phyloP scores from a whole-genome alignment of 768 basidiomycete genomes.

The Boletus rufocinnamomeus region DNA sequence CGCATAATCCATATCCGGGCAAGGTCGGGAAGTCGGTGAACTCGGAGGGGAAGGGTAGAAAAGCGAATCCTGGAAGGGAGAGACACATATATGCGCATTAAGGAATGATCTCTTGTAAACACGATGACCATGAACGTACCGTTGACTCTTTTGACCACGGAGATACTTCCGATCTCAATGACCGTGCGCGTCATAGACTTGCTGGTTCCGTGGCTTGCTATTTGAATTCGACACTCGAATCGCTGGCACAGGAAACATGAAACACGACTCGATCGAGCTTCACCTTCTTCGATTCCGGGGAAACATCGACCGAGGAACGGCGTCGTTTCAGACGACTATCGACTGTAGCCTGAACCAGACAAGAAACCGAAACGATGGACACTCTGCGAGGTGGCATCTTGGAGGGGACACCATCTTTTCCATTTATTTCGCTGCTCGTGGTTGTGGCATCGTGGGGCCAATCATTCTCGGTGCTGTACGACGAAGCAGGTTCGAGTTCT shows the following conservation, averaged over 20 bases:
- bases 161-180: constrained; percentile 37
- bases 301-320: constrained; percentile 4
- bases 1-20: constrained; percentile 6
- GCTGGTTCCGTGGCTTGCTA: constrained; percentile 38
- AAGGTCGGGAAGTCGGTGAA: not conserved
- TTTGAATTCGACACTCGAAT: not conserved
- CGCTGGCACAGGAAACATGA: not conserved
- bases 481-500: not conserved
- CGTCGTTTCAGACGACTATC: constrained; percentile 17
- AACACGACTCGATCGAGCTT: constrained; percentile 16
- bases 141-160: constrained; percentile 6
- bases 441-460: not conserved
- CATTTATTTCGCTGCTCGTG: not conserved
- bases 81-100: constrained; percentile 11
- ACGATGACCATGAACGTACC: constrained; percentile 5
- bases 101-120: not conserved
- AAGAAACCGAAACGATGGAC: not conserved
- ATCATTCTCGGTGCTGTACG: not conserved
- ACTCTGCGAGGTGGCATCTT: not conserved
- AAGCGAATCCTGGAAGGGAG: constrained; percentile 11
- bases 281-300: constrained; percentile 18
- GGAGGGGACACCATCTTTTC: not conserved
- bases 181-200: constrained; percentile 43
- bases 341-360: not conserved
- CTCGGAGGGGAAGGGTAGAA: constrained; percentile 11